Percentiles rank a stretch among this genome's conserved stretches.
Conservation (phyloP, 2,329 filamentous ascomycete species). For the Cladobotryum protrusum region DNA sequence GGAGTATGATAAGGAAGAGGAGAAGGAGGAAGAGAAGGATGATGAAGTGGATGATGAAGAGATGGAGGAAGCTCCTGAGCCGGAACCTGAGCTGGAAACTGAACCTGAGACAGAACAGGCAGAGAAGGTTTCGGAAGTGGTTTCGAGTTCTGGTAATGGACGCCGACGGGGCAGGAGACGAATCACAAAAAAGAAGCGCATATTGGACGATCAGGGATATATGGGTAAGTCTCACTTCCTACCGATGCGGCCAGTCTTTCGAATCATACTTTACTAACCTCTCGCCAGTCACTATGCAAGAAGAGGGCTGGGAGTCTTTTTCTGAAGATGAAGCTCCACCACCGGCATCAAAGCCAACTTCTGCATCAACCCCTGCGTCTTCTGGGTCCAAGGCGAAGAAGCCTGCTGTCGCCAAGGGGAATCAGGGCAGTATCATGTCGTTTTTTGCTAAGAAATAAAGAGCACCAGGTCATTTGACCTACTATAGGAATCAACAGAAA, state of each 20-base stretch:
- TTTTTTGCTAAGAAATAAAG: conserved; percentile 78
- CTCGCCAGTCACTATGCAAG: conserved; percentile 71
- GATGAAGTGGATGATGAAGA: conserved; percentile 33
- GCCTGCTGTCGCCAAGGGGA: conserved; percentile 43
- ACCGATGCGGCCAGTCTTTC: background rate
- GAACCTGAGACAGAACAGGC: conserved; percentile 29
- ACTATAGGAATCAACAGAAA: background rate
- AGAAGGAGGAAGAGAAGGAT: conserved; percentile 43
- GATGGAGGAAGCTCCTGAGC: conserved; percentile 34
- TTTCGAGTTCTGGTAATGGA: conserved; percentile 50
- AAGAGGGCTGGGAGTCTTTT: conserved; percentile 83
- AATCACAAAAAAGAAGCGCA: conserved; percentile 81
- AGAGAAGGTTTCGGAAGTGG: conserved; percentile 43
- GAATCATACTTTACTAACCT: conserved; percentile 3
- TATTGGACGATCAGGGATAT: conserved; percentile 84
- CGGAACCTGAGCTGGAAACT: conserved; percentile 32
- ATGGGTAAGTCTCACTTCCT: conserved; percentile 56
- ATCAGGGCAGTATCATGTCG: conserved; percentile 81
- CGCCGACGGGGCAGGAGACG: conserved; percentile 70
- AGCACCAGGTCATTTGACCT: background rate
- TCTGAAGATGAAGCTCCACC: conserved; percentile 74
- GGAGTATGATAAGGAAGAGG: conserved; percentile 43
- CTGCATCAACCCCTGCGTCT: conserved; percentile 37
- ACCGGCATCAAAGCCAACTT: conserved; percentile 47
- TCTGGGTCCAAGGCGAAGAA: conserved; percentile 51